Base-by-base conservation (phyloP, 2,329 filamentous ascomycete species). In the Curvularia lunata region DNA sequence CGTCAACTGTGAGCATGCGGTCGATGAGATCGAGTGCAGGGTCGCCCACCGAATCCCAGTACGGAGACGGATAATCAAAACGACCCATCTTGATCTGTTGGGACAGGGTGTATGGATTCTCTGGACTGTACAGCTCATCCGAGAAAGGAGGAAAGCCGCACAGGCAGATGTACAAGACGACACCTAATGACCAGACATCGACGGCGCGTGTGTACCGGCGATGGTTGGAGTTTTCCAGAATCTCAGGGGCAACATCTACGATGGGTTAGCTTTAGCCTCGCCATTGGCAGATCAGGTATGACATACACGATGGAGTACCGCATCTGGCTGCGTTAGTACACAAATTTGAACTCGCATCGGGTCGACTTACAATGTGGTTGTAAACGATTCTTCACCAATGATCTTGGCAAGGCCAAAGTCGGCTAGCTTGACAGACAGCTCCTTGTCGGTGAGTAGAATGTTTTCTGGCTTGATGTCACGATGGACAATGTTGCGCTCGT, bases 351-450 rank as follows among this genome's bases (percentile, higher is more conserved):
- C 16, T 23, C 23, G 18, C n/a, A 16, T 13, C 37, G 21, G 30
- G 25, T 18, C 16, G 8, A 77, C 82, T 74, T 78, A 95, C 62
- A 99, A 81, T 0, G 95, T 98, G 0, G 93, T 97, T 1, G 95
- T 98, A 74, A 99, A 99, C 0, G 94, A 97, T 74, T 97, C 92
- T 75, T 99, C 95, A 62, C 96, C 96, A 65, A 99, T 97, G 65
- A 99, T 98, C 79, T 99, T 99, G 41, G 95, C 94, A 37, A 99
- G 84, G 45, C 95, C 95, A 77, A 99, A 99, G 77, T 99, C 95
- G 19, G 93, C 95, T 60, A 99, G 81, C 79, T 99, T 99, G 63
- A 97, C 89, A 58, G 88, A 88, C 27, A 97, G 80, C 32, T 95
- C 84, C 70, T 91, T 92, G 77, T 97, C 92, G 5, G 90, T 87